These are phyloP conservation scores for Diddensiella transvaalensis DNA, from an alignment of 805 yeast species.

Conservation along the genomic window DNA sequence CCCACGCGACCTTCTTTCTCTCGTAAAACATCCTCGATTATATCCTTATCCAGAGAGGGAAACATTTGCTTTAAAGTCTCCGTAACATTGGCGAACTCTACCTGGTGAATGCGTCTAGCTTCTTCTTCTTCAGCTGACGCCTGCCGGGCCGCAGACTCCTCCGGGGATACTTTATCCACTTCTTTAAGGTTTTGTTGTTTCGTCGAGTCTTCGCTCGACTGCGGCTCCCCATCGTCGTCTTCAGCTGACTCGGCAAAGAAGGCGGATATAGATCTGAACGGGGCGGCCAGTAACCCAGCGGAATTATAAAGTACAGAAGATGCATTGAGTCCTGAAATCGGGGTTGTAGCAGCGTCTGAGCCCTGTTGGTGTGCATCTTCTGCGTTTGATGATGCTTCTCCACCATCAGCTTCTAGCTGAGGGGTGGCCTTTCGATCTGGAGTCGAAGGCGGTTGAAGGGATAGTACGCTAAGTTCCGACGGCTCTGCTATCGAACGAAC, in stretches of 20 bases:
- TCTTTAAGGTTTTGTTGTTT: not conserved
- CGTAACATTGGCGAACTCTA: constrained; percentile 46
- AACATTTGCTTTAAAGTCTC: constrained; percentile 63
- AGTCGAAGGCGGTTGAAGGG: constrained; percentile 23
- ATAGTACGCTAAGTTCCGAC: constrained; percentile 3
- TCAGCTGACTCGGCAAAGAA: constrained; percentile 24
- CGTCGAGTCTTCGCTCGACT: not conserved
- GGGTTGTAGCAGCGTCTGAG: constrained; percentile 7
- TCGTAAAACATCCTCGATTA: constrained; percentile 65
- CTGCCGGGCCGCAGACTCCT: constrained; percentile 35
- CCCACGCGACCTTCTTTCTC: constrained; percentile 68
- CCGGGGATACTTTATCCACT: constrained; percentile 21
- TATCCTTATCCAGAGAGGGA: constrained; percentile 64
- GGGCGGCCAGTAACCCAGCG: constrained; percentile 50
- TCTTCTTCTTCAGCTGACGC: constrained; percentile 38
- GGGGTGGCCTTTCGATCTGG: constrained; percentile 19
- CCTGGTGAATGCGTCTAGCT: constrained; percentile 38
- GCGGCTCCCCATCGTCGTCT: constrained; percentile 11
- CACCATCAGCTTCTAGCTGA: not conserved
- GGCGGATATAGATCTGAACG: constrained; percentile 40
- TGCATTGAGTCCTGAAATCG: constrained; percentile 22
- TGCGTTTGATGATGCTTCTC: not conserved
- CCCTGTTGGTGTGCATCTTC: too few species aligned
- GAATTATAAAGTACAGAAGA: constrained; percentile 36
- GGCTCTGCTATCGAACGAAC: constrained; percentile 42